Evolutionary conservation across 345 rosid genomes (phyloP), one percentile per base, ranked within the genome.

Genomic region (Lagerstroemia speciosa): DNA sequence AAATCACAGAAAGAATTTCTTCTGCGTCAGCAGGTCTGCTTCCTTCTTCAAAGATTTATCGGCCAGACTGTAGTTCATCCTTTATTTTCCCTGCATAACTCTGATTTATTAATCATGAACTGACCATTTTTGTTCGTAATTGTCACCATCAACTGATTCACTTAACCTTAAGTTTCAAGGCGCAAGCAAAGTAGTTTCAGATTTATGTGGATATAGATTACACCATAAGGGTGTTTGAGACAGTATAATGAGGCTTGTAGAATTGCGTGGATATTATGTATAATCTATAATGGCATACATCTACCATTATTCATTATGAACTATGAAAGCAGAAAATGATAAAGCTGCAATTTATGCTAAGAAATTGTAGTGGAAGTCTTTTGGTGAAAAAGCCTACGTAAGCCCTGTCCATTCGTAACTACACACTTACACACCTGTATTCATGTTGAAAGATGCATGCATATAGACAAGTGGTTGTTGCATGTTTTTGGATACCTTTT

Each of bases 1-100:
- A 94, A 94, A 83, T 89, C 99, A 65, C 99, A 94, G 83, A 94
- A 94, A 80, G 99, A 94, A 76, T 94, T 88, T 83, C 99, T 94
- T 79, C 78, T 94, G 78, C 97, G 97, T 52, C 99, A 94, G 81
- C 99, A 94, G 96, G 99, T 94, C 80, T 66, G 85, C 76, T 63
- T 78, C 72, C 66, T 65, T 61, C 61, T 31, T 50, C 71, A 64
- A 29, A 27, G 22, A 17, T 3, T 29, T 27, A 61, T 68, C 20
- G 63, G 24, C 16, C 24, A 22, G 3, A 29, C 37, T 11, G 12
- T 30, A 66, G 12, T 58, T 63, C 24, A 34, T n/a, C 8, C 9
- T 62, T 1, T 16, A 9, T 29, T 61, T 29, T 61, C 64, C 3
- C 0, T 5, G 33, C 32, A 61, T 61, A 14, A 29, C 19, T 3